Evolutionary conservation across 2,329 filamentous ascomycete species (phyloP), one percentile per base, ranked within the genome.

Genomic region (Apiospora pterosperma): DNA sequence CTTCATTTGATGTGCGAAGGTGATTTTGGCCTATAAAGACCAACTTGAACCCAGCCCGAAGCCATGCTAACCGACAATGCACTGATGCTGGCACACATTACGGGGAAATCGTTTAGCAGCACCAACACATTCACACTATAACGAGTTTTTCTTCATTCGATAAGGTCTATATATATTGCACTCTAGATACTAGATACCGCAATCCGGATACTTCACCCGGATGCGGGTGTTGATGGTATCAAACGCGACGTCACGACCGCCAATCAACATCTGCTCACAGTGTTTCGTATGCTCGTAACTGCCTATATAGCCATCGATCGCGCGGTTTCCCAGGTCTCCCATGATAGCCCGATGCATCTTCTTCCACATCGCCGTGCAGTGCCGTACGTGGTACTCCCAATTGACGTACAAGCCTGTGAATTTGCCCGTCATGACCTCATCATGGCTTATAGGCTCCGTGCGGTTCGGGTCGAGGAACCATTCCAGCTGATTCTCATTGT

Each of bases 331-430:
- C 8, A 23, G 19, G 11, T 10, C 38, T 19, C 38, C 38, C 11
- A 41, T 10, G 38, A 69, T 44, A 16, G 67, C 67, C 6, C 69
- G 64, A 21, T 71, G 69, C 61, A 70, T 52, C 61, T 70, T 70
- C 38, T 67, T 64, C 69, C 69, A 70, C 68, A 70, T 69, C 16
- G 55, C 55, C 38, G 64, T 65, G 66, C 69, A 71, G 65, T 71
- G 69, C 5, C 55, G 62, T 5, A 66, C 14, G 62, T 71, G 69
- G 25, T 71, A 71, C 36, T 65, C 66, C 64, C 62, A 69, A 19
- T 61, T 63, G 28, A 69, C 69, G 38, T 44, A 69, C 21, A 70
- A 61, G 3, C 52, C 60, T 14, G 41, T 52, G n/a, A 55, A 61
- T 14, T 66, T 41, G 16, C 68, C 68, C 36, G 44, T 59, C 16